A percentile compares a stretch with the other conserved stretches of the same genome.
phyloP scores from a whole-genome alignment of 345 rosid species.

The Turritis glabra region DNA sequence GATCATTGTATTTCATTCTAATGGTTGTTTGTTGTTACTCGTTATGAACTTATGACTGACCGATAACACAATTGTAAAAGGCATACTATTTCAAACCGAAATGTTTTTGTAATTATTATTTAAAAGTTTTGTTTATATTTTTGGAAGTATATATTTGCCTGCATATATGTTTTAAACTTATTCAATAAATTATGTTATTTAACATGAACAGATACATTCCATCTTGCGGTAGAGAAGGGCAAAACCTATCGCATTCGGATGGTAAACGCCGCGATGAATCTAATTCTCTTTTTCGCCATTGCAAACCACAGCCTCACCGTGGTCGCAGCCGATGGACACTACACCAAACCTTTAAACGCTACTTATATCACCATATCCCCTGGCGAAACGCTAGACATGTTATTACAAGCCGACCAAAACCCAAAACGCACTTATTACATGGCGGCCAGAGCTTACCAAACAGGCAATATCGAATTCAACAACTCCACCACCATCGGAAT shows the following conservation, averaged over 20 bases:
- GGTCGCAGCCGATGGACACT: constrained; percentile 49
- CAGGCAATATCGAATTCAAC: constrained; percentile 13
- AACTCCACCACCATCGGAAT: constrained; percentile 47
- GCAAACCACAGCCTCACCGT: constrained; percentile 47
- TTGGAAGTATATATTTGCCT: neutral
- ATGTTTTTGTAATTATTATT: neutral
- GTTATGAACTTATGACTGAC: neutral
- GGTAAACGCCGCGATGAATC: constrained; percentile 50
- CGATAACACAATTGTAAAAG: neutral
- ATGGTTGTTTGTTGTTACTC: neutral
- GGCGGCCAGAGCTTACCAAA: constrained; percentile 52
- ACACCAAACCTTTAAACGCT: constrained; percentile 46
- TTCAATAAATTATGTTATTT: neutral
- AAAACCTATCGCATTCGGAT: constrained; percentile 52
- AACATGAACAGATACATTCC: constrained; percentile 40
- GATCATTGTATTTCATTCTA: neutral
- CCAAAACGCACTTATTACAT: constrained; percentile 47
- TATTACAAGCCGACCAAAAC: constrained; percentile 49
- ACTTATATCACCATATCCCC: constrained; percentile 52
- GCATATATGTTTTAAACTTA: neutral
- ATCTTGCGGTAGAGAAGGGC: constrained; percentile 38
- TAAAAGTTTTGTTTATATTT: neutral
- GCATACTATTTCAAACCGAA: neutral
- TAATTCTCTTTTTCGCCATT: constrained; percentile 42
- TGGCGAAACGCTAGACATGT: constrained; percentile 57